Conservation (phyloP, 176 grass and related monocot genomes). For the Carex parvula region DNA sequence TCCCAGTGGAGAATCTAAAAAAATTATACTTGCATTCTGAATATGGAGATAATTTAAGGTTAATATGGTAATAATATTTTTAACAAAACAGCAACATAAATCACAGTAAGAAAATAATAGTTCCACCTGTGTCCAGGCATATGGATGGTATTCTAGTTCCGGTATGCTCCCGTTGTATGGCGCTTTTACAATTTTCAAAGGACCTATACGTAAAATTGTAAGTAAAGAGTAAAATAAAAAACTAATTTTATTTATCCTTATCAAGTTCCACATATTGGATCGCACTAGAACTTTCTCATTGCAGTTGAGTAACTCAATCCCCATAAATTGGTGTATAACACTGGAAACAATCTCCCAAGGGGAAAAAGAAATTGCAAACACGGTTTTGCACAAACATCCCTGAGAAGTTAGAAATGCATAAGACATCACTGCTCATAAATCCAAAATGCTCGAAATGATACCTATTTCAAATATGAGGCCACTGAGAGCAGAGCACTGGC, state of each 20-base stretch:
- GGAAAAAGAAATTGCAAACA: not conserved
- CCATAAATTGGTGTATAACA: too few relatives aligned
- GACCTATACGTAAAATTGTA: conserved; percentile 28
- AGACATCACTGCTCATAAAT: not conserved
- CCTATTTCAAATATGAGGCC: conserved; percentile 52
- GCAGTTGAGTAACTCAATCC: too few relatives aligned
- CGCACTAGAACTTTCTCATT: too few relatives aligned
- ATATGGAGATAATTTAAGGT: not conserved
- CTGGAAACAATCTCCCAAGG: not conserved
- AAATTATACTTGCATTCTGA: conserved; percentile 53
- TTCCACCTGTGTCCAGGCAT: conserved; percentile 54
- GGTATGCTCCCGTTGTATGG: conserved; percentile 41
- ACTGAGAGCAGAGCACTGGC: conserved; percentile 48
- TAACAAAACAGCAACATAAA: not conserved
- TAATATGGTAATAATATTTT: not conserved
- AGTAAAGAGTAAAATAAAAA: not conserved
- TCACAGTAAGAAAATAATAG: not conserved
- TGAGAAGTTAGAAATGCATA: not conserved
- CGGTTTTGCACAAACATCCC: not conserved
- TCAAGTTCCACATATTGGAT: too few relatives aligned
- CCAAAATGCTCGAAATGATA: not conserved
- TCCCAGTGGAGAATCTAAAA: conserved; percentile 65
- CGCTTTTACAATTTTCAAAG: conserved; percentile 38
- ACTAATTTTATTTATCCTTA: not conserved
- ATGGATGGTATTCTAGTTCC: conserved; percentile 33